Base-by-base conservation (phyloP, 768 basidiomycete genomes). In the Podaxis sp. region DNA sequence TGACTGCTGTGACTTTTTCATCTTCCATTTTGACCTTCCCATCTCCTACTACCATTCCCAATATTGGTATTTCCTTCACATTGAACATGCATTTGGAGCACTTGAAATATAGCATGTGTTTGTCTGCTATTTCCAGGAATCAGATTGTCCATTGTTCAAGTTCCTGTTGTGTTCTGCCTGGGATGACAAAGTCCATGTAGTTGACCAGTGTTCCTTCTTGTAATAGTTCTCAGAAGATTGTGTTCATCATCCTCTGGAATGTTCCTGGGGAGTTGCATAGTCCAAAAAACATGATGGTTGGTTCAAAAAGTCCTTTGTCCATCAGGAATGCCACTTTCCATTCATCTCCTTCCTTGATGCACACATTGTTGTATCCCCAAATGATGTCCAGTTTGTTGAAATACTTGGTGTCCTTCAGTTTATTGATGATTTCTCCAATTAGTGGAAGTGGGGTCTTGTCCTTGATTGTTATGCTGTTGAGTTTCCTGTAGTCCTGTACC, bases 101-200 rank as follows among this genome's bases (percentile, higher is more conserved):
- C 46, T 69, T 68, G 3, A 66, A 46, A 24, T 50, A 75, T 0
- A 77, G 67, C 0, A 66, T 64, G 37, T 73, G 15, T 11, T 60
- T 40, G 3, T 20, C 7, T 7, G 59, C 22, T 1, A 40, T 15
- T 20, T 57, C 8, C 8, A 64, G 40, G 28, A 63, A 62, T 48
- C 28, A n/a, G 13, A 17, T 63, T 26, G 71, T 67, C 15, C 60
- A 62, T 13, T 48, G 22, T 28, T 59, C 44, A 2, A 59, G 64
- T 44, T 67, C 64, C 15, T 50, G 33, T 15, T 56, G 2, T 2
- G 62, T 66, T 12, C 66, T 54, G 0, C 66, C 64, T 30, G 65
- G 73, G 36, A 76, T 71, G 33, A 78, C 63, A 37, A 80, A 75
- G 65, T 80, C 77, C 33, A 81, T 65, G 64, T 84, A 80, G 1